A percentile compares a stretch with the other conserved stretches of the same genome.
phyloP scores from a whole-genome alignment of 1,284 basidiomycete species.

The Tilletia walkeri region DNA sequence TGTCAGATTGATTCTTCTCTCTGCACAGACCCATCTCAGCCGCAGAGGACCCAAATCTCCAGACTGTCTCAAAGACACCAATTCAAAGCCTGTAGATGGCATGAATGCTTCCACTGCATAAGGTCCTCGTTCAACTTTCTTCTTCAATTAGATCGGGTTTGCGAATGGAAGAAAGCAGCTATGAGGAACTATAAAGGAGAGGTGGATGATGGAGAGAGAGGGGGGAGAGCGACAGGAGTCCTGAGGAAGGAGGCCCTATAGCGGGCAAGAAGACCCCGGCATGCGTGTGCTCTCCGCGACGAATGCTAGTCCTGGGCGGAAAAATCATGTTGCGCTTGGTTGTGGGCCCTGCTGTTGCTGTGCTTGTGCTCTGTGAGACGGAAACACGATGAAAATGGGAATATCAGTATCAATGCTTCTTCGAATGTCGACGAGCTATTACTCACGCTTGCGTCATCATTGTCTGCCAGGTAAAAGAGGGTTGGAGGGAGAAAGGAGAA shows the following conservation, averaged over 20 bases:
- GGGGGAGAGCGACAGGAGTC: no score
- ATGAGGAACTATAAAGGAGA: not conserved
- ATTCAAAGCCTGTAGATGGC: no score
- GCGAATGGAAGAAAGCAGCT: not conserved
- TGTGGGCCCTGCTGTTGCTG: slow-evolving; percentile 2
- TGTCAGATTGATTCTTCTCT: no score
- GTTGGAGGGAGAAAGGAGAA: not conserved
- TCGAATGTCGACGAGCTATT: not conserved
- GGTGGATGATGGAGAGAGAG: not conserved
- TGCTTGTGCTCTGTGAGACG: slow-evolving; percentile 4
- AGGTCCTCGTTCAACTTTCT: not conserved
- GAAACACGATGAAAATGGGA: not conserved
- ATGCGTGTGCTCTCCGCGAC: not conserved
- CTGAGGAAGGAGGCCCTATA: no score
- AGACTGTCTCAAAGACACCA: no score
- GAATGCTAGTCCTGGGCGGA: not conserved
- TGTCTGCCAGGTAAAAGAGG: not conserved
- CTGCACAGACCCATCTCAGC: no score
- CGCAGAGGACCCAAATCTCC: no score
- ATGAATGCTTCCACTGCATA: no score
- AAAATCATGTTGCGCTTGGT: slow-evolving; percentile 4
- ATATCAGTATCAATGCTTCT: not conserved
- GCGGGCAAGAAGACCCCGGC: no score
- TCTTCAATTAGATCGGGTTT: not conserved
- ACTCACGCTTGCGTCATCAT: slow-evolving; percentile 14